Evolutionary conservation across 2,329 filamentous ascomycete genomes (phyloP).

Genomic region (Xylariaceae sp.): DNA sequence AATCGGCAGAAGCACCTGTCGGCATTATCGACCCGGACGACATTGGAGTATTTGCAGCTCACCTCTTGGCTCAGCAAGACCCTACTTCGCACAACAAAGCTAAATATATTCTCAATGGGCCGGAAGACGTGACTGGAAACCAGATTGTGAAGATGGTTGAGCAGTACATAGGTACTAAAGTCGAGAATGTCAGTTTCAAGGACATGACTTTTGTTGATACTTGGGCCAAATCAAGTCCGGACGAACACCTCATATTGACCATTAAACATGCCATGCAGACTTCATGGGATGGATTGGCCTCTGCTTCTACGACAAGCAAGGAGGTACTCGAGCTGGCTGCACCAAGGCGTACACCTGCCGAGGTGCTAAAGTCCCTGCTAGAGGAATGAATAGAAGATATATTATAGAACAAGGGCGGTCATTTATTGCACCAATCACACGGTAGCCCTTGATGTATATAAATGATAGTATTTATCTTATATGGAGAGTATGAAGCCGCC

Average conservation of each 20-base stretch:
- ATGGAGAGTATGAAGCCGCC: no score
- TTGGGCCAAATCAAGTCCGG: not conserved
- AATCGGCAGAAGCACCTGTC: slow-evolving; percentile 8
- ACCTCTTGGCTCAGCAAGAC: slow-evolving; percentile 12
- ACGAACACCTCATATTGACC: slow-evolving; percentile 3
- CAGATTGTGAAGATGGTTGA: slow-evolving; percentile 17
- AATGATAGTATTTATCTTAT: no score
- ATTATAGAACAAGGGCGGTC: no score
- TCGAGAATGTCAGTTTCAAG: slow-evolving; percentile 15
- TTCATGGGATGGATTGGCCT: not conserved
- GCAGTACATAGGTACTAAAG: slow-evolving; percentile 16
- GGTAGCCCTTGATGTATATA: no score
- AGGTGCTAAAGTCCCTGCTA: slow-evolving; percentile 4
- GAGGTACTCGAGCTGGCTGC: slow-evolving; percentile 18
- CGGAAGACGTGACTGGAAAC: slow-evolving; percentile 14
- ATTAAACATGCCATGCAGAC: not conserved
- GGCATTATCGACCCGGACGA: slow-evolving; percentile 14
- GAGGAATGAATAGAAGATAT: not conserved
- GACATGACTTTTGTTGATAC: slow-evolving; percentile 4
- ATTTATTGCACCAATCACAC: no score
- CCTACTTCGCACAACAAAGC: slow-evolving; percentile 17
- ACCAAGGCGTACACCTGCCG: slow-evolving; percentile 14
- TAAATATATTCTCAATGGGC: slow-evolving; percentile 18
- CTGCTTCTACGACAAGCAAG: slow-evolving; percentile 17
- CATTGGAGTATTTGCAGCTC: slow-evolving; percentile 8